A percentile compares a stretch with the other conserved stretches of the same genome.
Evolutionary conservation across 2,329 filamentous ascomycete species (phyloP).

Genomic region (Fusarium hostae): DNA sequence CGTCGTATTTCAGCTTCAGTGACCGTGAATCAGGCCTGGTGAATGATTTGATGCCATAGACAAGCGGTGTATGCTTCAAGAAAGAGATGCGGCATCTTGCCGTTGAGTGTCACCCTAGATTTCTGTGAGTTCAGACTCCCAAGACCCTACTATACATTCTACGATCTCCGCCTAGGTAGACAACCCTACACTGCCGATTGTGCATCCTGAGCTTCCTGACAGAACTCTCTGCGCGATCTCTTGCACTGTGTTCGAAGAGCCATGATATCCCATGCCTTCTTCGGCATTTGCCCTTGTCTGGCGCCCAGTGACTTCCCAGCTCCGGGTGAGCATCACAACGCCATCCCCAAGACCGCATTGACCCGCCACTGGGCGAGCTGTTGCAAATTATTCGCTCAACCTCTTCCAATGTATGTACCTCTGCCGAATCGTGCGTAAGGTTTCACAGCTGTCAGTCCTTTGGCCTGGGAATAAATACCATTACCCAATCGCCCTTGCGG

Average conservation of each 20-base stretch:
- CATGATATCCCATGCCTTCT: slow-evolving; percentile 74
- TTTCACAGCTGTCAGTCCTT: slow-evolving; percentile 67
- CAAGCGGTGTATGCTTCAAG: background rate
- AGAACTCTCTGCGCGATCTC: background rate
- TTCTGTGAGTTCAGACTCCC: slow-evolving; percentile 3
- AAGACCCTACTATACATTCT: too few relatives aligned
- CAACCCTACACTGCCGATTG: fast-evolving
- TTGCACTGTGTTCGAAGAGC: slow-evolving; percentile 63
- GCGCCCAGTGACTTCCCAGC: slow-evolving; percentile 67
- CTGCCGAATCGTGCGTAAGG: slow-evolving; percentile 61
- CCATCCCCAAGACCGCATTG: slow-evolving; percentile 58
- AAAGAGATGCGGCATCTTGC: background rate
- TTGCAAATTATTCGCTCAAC: slow-evolving; percentile 55
- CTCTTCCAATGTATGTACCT: slow-evolving; percentile 58
- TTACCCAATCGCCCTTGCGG: slow-evolving; percentile 67
- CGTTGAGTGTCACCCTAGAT: background rate
- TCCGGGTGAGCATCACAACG: slow-evolving; percentile 53
- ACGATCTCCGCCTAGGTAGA: fast-evolving
- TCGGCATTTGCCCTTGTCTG: slow-evolving; percentile 72
- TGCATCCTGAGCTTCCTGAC: background rate
- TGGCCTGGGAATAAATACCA: slow-evolving; percentile 66
- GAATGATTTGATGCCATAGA: background rate
- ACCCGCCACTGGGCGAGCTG: slow-evolving; percentile 64
- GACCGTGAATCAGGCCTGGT: background rate
- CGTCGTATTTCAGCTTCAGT: background rate